Percentiles rank a stretch among this genome's conserved stretches.
Conservation (phyloP, 139 green algal genomes). For the Volvox africanus region DNA sequence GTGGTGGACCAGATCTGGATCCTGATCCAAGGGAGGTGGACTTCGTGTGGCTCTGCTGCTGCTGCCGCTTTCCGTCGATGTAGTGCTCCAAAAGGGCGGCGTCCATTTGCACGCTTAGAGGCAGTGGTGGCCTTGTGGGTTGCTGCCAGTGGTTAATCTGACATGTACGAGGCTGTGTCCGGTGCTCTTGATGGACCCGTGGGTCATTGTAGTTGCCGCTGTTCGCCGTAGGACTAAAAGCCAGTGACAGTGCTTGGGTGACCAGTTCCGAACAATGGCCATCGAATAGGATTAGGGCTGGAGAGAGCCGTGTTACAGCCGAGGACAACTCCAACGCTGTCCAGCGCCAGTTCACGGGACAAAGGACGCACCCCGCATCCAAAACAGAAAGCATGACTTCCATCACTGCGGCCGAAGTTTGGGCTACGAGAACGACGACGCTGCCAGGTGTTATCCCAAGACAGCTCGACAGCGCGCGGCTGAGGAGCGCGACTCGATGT, state of each 20-base stretch:
- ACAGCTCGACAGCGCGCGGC: constrained; percentile 39
- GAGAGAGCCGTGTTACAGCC: constrained; percentile 60
- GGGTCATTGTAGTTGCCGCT: no score
- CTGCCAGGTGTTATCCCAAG: constrained; percentile 55
- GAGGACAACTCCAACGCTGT: constrained; percentile 59
- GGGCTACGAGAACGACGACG: constrained; percentile 56
- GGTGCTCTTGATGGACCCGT: background rate
- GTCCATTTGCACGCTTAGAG: background rate
- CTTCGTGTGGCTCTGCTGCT: background rate
- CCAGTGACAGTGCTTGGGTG: background rate
- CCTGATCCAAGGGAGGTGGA: no score
- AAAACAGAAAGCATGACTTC: constrained; percentile 70
- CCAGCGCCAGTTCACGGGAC: constrained; percentile 85
- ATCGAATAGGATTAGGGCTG: constrained; percentile 49
- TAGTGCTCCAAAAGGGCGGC: background rate
- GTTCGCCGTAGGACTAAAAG: background rate
- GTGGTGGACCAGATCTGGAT: no score
- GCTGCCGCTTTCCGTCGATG: background rate
- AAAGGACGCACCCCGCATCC: constrained; percentile 74
- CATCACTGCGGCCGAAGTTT: constrained; percentile 59
- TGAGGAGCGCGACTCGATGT: constrained; percentile 58
- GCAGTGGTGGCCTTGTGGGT: background rate
- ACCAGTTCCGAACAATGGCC: constrained; percentile 4
- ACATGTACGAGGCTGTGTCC: background rate
- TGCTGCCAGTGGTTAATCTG: constrained; percentile 10